Percentiles rank a stretch among this genome's conserved stretches.
These are phyloP conservation scores for Trichosanthes truncata DNA, from an alignment of 306 rosid genomes.

Conservation along the genomic window DNA sequence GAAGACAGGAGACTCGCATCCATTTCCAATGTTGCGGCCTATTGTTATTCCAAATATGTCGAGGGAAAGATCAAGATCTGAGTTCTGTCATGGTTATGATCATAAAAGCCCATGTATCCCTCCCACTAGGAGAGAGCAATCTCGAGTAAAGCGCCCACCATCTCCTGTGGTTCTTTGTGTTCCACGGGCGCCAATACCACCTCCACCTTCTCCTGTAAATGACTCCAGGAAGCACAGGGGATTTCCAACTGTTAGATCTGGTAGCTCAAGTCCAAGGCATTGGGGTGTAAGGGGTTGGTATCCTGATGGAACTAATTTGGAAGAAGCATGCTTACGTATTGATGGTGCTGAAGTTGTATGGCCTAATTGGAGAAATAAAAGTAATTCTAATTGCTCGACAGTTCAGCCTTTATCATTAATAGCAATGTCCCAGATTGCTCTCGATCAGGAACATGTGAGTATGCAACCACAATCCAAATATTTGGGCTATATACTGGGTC, in stretches of 20 bases:
- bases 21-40: constrained; percentile 83
- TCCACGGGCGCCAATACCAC: constrained; percentile 78
- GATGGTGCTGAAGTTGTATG: constrained; percentile 97
- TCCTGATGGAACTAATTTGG: constrained; percentile 80
- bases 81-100: constrained; percentile 48
- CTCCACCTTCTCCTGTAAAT: constrained; percentile 84
- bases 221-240: constrained; percentile 86
- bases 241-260: constrained; percentile 88
- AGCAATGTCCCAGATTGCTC: constrained; percentile 82
- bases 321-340: constrained; percentile 68
- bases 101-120: constrained; percentile 83
- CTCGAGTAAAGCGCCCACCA: constrained; percentile 85
- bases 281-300: constrained; percentile 98
- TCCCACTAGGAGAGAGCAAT: constrained; percentile 73
- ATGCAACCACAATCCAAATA: not conserved
- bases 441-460: constrained; percentile 91
- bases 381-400: constrained; percentile 52
- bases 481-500: not conserved
- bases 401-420: constrained; percentile 83
- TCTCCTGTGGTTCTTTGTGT: constrained; percentile 91
- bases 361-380: constrained; percentile 87
- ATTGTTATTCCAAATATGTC: constrained; percentile 69
- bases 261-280: constrained; percentile 97
- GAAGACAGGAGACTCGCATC: constrained; percentile 51
- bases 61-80: constrained; percentile 73